Conservation (phyloP, 495 filamentous ascomycete genomes). For the Podospora comata region DNA sequence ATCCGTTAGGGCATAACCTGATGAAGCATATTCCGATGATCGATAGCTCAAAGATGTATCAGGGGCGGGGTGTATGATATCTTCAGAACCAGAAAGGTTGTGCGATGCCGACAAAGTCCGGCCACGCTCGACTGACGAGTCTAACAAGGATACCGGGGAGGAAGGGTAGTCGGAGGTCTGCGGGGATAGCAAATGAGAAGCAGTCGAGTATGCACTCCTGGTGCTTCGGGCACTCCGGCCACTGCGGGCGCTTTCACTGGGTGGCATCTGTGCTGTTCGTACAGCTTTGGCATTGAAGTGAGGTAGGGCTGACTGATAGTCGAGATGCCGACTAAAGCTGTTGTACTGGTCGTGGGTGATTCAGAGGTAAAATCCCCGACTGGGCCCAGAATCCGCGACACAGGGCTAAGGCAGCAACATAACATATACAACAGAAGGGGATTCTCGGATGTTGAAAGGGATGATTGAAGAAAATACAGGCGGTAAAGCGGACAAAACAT, state of each 20-base stretch:
- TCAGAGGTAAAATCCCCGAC: not conserved
- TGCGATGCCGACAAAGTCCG: not conserved
- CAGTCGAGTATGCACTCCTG: slow-evolving; percentile 27
- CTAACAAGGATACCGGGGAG: not conserved
- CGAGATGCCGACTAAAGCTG: not conserved
- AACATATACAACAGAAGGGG: not conserved
- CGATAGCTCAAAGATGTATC: not conserved
- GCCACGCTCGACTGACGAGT: not conserved
- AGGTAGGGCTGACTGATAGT: not conserved
- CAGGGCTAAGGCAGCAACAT: not conserved
- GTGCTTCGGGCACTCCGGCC: slow-evolving; percentile 10
- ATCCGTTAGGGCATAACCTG: slow-evolving; percentile 9
- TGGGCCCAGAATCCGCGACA: not conserved
- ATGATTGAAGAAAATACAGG: not conserved
- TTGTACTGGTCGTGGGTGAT: not conserved
- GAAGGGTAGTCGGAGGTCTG: slow-evolving; percentile 8
- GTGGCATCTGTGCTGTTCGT: slow-evolving; percentile 14
- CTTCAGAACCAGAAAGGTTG: not conserved
- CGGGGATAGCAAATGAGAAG: slow-evolving; percentile 26
- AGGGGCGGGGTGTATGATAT: not conserved
- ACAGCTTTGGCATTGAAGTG: not conserved
- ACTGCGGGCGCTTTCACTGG: slow-evolving; percentile 21
- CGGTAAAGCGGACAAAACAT: not conserved
- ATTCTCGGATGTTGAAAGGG: not conserved
- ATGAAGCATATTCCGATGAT: not conserved